phyloP scores from a whole-genome alignment of 1,284 basidiomycete genomes.

The Melampsora occidentalis region DNA sequence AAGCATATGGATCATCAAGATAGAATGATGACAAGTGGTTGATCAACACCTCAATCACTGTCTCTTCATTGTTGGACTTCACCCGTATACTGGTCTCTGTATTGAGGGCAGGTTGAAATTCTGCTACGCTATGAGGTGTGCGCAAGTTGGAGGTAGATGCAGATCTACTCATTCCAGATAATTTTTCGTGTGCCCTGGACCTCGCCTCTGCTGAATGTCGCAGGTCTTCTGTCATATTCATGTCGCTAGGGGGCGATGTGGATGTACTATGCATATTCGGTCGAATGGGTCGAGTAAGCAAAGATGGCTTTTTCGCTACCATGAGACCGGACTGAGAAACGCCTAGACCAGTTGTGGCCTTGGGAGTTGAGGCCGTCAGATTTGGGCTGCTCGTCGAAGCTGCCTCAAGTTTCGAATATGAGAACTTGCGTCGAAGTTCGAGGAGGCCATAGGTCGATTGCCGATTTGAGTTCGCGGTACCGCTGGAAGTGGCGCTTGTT shows the following conservation, averaged over 20 bases:
- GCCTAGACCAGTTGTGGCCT: background rate
- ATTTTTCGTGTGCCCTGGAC: background rate
- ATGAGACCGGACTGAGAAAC: background rate
- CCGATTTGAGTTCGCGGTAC: constrained; percentile 1
- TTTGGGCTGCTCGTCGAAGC: background rate
- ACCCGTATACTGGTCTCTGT: constrained; percentile 36
- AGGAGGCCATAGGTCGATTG: constrained; percentile 11
- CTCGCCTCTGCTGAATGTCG: background rate
- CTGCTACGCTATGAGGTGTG: background rate
- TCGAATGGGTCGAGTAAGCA: constrained; percentile 26
- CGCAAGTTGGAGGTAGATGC: constrained; percentile 35
- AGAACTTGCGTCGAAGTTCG: constrained; percentile 32
- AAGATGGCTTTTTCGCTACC: constrained; percentile 17
- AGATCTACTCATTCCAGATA: constrained; percentile 22
- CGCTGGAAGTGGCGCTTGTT: background rate
- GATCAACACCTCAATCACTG: constrained; percentile 28
- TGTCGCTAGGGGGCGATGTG: background rate
- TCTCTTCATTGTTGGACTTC: constrained; percentile 40
- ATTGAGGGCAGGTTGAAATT: background rate
- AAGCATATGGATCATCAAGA: constrained; percentile 33
- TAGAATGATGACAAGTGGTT: constrained; percentile 32
- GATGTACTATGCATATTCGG: background rate
- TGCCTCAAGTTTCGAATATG: constrained; percentile 6
- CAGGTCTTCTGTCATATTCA: background rate
- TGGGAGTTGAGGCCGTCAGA: background rate